Evolutionary conservation across 805 yeast species (phyloP), one percentile per base, ranked within the genome.

Genomic region (Saturnispora quitensis): DNA sequence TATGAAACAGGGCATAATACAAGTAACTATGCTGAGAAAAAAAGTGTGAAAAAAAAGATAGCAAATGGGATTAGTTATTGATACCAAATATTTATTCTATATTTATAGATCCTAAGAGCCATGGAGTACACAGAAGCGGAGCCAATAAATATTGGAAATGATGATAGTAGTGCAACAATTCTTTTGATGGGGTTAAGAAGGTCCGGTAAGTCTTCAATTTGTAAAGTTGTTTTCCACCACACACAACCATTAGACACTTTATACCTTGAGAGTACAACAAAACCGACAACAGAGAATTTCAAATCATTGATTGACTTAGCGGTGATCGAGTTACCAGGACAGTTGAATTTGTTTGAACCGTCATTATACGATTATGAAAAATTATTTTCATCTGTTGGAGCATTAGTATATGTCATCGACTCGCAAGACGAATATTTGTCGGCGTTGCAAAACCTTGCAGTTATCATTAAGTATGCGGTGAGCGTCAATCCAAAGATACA

Each of bases 291-390:
- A 13, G 96, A 89, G 60, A 86, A 80, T 61, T 86, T 89, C 63
- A 77, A 82, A 47, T 87, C 97, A 9, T 73, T 91, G 49, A 87
- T 90, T 40, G 93, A 90, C 64, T 71, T 91, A 44, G 83, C 89
- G 2, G 90, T 91, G 17, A 87, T 89, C 85, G 99, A 91, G 65
- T 72, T 91, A 17, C 99, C 99, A 0, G 98, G 97, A 3, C 97
- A 91, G 66, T 68, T 90, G 55, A 89, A 89, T 65, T 80, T 88
- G 60, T 87, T 89, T 64, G 96, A 89, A 59, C 93, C 95, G 3
- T 77, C 82, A 34, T 54, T 68, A 31, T 83, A 84, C 59, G 96
- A 89, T 60, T 80, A 86, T 24, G 89, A 83, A 55, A 73, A 82
- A 55, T 68, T 90, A 27, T 90, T 91, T 62, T 74, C 83, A 43